Percentiles rank a stretch among this genome's conserved stretches.
Evolutionary conservation across 768 basidiomycete genomes (phyloP).

Genomic region (Boletus rubescentipes): DNA sequence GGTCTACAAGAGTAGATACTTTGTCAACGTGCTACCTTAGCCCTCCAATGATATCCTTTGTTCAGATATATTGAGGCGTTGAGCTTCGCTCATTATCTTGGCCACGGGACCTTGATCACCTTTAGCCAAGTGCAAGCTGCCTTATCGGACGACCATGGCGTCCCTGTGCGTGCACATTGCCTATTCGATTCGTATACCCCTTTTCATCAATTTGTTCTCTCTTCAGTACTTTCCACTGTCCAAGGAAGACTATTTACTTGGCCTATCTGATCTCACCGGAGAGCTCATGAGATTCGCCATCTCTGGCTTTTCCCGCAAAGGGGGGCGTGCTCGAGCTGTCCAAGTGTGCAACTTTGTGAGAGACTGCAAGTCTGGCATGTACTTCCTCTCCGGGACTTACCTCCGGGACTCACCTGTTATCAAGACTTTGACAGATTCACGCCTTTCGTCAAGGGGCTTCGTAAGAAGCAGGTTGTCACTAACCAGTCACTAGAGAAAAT

Average conservation of each 20-base stretch:
- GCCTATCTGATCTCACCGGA: slow-evolving; percentile 91
- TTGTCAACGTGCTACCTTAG: not conserved
- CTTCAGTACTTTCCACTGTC: slow-evolving; percentile 74
- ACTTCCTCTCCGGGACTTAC: not conserved
- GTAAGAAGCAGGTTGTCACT: slow-evolving; percentile 88
- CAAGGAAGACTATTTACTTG: slow-evolving; percentile 84
- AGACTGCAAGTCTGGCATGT: slow-evolving; percentile 66
- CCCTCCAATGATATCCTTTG: slow-evolving; percentile 16
- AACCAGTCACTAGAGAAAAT: slow-evolving; percentile 90
- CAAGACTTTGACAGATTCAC: slow-evolving; percentile 79
- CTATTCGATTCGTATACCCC: slow-evolving; percentile 1
- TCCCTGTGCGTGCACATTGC: slow-evolving; percentile 50
- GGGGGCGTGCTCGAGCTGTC: slow-evolving; percentile 60
- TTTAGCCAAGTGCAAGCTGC: slow-evolving; percentile 65
- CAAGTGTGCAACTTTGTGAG: slow-evolving; percentile 72
- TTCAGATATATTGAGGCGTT: slow-evolving; percentile 83
- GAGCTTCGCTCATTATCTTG: slow-evolving; percentile 84
- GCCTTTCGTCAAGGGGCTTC: slow-evolving; percentile 66
- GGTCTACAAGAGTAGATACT: slow-evolving; percentile 72
- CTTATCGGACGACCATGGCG: slow-evolving; percentile 59
- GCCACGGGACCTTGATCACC: slow-evolving; percentile 64
- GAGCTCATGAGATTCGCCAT: slow-evolving; percentile 97
- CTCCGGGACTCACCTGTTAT: not conserved
- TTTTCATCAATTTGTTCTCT: slow-evolving; percentile 3
- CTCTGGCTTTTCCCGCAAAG: slow-evolving; percentile 68